Evolutionary conservation across 768 basidiomycete species (phyloP), one percentile per base, ranked within the genome.

Genomic region (Tylopilus balloui): DNA sequence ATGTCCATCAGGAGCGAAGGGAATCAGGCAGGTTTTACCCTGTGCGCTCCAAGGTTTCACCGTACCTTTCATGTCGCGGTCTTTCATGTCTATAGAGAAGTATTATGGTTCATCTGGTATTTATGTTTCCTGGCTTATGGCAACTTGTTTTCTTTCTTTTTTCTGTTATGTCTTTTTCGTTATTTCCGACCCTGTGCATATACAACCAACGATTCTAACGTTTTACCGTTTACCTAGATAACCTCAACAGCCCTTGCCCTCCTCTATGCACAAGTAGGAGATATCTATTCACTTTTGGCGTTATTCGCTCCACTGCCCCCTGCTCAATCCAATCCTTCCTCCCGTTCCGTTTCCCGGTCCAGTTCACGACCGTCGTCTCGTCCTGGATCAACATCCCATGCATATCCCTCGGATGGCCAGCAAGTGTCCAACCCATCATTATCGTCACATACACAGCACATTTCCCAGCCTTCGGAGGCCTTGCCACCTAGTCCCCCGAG

Each of bases 91-190:
- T n/a, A n/a, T n/a, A n/a, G n/a, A n/a, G n/a, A n/a, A n/a, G n/a
- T n/a, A n/a, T n/a, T n/a, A 21, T 32, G 29, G 89, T 15, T 17
- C 69, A 75, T 21, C 70, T 74, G 12, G 77, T 80, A 14, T 80
- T 78, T 61, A n/a, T 64, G 8, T 20, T 40, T 24, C 13, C 20
- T 12, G 38, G 24, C 8, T n/a, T 19, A 29, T 6, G 9, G 37
- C 32, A 19, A 3, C 17, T 46, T 31, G 21, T 27, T n/a, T n/a
- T 28, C 12, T 45, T 24, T 15, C 24, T 20, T 42, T 19, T 27
- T 28, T 7, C n/a, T 5, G 10, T 42, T 17, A 1, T 34, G 17
- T 41, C 23, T 44, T 53, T 31, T n/a, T 37, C 20, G 13, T 29
- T n/a, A 1, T 39, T 19, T 40, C 17, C 12, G 42, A 24, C 11